Percentiles rank a stretch among this genome's conserved stretches.
These are phyloP conservation scores for Rhododendron molle DNA, from an alignment of 148 eudicot species.

Conservation along the genomic window DNA sequence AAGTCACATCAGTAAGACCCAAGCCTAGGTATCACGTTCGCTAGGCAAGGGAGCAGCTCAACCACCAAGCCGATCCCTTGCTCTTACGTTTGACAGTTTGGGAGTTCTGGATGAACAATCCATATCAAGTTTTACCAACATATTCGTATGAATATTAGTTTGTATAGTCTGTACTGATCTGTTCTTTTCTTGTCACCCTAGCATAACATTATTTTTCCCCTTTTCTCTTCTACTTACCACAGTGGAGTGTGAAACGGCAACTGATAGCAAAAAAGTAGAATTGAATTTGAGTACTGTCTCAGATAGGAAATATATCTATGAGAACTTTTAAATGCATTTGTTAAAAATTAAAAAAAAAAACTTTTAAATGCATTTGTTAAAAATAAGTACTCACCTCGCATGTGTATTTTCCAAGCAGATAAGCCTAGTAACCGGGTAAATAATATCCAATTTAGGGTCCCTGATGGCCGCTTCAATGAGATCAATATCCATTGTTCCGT, in stretches of 20 bases:
- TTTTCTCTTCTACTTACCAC: not conserved
- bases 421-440: constrained; percentile 68
- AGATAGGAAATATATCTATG: not conserved
- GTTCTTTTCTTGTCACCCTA: not conserved
- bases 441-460: constrained; percentile 50
- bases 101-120: not conserved
- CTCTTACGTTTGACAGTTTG: too few species aligned
- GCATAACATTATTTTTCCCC: not conserved
- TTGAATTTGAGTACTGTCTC: not conserved
- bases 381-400: constrained; percentile 56
- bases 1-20: too few species aligned
- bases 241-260: not conserved
- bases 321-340: not conserved
- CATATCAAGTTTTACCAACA: not conserved
- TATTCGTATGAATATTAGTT: not conserved
- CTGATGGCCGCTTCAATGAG: constrained; percentile 75
- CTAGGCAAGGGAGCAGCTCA: too few species aligned
- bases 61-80: too few species aligned
- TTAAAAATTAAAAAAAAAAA: not conserved
- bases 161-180: not conserved
- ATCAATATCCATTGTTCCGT: constrained; percentile 85
- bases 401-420: constrained; percentile 94
- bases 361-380: not conserved
- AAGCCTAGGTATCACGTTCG: too few species aligned
- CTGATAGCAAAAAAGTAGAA: not conserved